Evolutionary conservation across 2,329 filamentous ascomycete genomes (phyloP).

Genomic region (Tolypocladium capitatum): DNA sequence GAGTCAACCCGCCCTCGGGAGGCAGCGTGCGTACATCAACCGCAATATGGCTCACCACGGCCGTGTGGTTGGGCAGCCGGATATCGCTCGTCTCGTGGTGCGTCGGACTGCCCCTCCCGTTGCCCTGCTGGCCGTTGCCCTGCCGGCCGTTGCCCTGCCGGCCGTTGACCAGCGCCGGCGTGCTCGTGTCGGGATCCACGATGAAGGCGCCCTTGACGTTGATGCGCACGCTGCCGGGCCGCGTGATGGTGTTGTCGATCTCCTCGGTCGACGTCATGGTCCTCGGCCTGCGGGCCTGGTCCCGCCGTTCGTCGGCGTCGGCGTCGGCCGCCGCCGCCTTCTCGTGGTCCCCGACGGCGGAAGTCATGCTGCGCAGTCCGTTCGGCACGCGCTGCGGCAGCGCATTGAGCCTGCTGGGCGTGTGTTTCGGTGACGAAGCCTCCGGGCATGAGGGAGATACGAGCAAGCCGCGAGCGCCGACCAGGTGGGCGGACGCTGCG

Average conservation of each 20-base stretch:
- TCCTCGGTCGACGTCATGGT: slow-evolving; percentile 38
- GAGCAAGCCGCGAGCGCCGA: no score
- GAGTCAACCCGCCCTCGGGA: not conserved
- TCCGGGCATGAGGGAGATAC: no score
- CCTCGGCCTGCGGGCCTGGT: slow-evolving; percentile 11
- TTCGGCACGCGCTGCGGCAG: not conserved
- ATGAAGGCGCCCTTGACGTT: slow-evolving; percentile 96
- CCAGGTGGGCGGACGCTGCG: no score
- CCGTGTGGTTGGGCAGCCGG: slow-evolving; percentile 87
- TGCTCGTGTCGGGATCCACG: slow-evolving; percentile 62
- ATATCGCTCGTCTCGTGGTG: slow-evolving; percentile 77
- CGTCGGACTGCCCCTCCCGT: slow-evolving; percentile 33
- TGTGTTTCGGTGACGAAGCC: not conserved
- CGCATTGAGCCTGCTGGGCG: slow-evolving; percentile 1
- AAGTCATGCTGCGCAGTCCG: slow-evolving; percentile 4
- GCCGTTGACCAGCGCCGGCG: no score
- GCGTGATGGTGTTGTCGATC: slow-evolving; percentile 47
- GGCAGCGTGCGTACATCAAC: slow-evolving; percentile 57
- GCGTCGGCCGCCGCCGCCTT: not conserved
- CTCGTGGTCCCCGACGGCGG: slow-evolving; percentile 3
- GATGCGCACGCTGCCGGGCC: slow-evolving; percentile 69
- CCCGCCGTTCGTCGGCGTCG: no score
- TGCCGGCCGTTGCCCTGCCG: no score
- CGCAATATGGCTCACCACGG: slow-evolving; percentile 90
- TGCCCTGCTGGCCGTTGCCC: slow-evolving; percentile 15